A percentile compares a stretch with the other conserved stretches of the same genome.
Conservation (phyloP, 2,329 filamentous ascomycete species). For the Lasiodiplodia sp. region DNA sequence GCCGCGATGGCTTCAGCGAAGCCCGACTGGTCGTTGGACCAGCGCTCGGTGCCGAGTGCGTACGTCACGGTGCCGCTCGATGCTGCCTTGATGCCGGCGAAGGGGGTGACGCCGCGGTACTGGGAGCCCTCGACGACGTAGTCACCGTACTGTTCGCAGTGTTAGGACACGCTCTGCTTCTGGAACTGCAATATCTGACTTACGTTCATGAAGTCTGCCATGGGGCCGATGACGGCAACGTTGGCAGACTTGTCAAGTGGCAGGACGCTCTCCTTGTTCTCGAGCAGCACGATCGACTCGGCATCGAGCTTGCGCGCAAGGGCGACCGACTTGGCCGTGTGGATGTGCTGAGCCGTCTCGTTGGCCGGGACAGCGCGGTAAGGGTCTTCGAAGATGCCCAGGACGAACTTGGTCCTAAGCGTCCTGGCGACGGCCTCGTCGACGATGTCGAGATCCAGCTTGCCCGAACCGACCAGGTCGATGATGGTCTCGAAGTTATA, state of each 20-base stretch:
- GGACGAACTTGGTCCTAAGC: slow-evolving; percentile 71
- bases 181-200: slow-evolving; percentile 38
- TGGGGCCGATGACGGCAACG: slow-evolving; percentile 77
- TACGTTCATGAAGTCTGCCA: slow-evolving; percentile 76
- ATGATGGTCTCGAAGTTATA: slow-evolving; percentile 75
- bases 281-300: slow-evolving; percentile 75
- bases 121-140: slow-evolving; percentile 73
- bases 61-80: slow-evolving; percentile 68
- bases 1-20: slow-evolving; percentile 71
- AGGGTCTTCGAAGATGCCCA: slow-evolving; percentile 75
- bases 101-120: slow-evolving; percentile 71
- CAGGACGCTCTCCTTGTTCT: slow-evolving; percentile 71
- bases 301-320: slow-evolving; percentile 71
- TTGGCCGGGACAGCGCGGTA: slow-evolving; percentile 66
- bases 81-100: slow-evolving; percentile 71
- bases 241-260: slow-evolving; percentile 72
- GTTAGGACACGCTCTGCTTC: not conserved
- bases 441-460: slow-evolving; percentile 66
- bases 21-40: slow-evolving; percentile 73
- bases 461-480: slow-evolving; percentile 67
- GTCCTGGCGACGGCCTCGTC: slow-evolving; percentile 71
- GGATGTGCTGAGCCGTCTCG: slow-evolving; percentile 65
- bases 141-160: slow-evolving; percentile 66
- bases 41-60: slow-evolving; percentile 74
- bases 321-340: slow-evolving; percentile 65